Evolutionary conservation across 305 asterid species (phyloP), one percentile per base, ranked within the genome.

Genomic region (Fraxinus velutina): DNA sequence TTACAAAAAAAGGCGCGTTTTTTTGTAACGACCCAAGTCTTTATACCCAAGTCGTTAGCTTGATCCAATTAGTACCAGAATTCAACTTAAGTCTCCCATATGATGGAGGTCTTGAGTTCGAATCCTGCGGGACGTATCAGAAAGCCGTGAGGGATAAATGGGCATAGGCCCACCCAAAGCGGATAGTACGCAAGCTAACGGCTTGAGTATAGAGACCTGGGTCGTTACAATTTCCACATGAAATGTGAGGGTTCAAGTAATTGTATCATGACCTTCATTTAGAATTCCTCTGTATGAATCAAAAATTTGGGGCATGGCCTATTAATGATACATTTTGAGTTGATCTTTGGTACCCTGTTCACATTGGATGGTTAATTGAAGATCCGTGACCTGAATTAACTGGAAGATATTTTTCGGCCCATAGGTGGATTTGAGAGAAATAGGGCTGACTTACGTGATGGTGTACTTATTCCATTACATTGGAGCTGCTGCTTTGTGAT

Each of bases 301-400:
- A 37, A 81, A 68, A 34, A 66, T 78, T 42, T 75, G 52, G 9
- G 79, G 37, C 83, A 22, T 66, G 27, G 30, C 71, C 68, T 79
- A 47, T 75, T 50, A 21, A 80, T 47, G 74, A 72, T 22, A 32
- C 57, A 50, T 50, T 77, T 77, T 64, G 42, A 39, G 13, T 75
- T 68, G 71, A 34, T 24, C 75, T 68, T 83, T 17, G 75, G 78
- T 77, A 55, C 62, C 24, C 10, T 57, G 64, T 73, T 73, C 32
- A 52, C 22, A 19, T 57, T 3, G 9, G 75, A 73, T 55, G 74
- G 36, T 55, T n/a, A n/a, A 27, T 1, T 24, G 13, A 37, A 12
- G 19, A 78, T 7, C 6, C 2, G 1, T 76, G 68, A 27, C 79
- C 66, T 76, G 79, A 15, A 29, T n/a, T 30, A 60, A 78, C 29